Evolutionary conservation across 1,139 yeast species (phyloP).

Genomic region (Citeromyces hawaiiensis): DNA sequence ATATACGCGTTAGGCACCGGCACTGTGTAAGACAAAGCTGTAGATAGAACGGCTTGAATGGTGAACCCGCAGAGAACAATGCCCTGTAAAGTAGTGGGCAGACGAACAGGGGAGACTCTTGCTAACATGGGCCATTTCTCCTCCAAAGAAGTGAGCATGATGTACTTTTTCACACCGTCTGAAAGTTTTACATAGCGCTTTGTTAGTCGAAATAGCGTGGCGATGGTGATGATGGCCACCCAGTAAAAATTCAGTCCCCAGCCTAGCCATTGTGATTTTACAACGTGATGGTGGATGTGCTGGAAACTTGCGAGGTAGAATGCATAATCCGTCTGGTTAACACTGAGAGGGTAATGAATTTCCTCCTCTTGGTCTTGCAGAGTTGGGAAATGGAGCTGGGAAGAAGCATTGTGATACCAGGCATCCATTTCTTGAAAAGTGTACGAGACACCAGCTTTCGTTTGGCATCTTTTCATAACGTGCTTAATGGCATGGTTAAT

Average conservation of each 20-base stretch:
- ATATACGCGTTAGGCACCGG: slow-evolving; percentile 24
- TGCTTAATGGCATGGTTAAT: slow-evolving; percentile 22
- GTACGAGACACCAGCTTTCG: slow-evolving; percentile 12
- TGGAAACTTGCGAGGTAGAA: background rate
- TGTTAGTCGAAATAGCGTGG: slow-evolving; percentile 9
- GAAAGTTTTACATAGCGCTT: slow-evolving; percentile 2
- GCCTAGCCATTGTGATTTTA: slow-evolving; percentile 23
- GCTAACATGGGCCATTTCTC: background rate
- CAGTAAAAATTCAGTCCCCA: slow-evolving; percentile 28
- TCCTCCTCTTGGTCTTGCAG: background rate
- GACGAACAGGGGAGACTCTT: slow-evolving; percentile 11
- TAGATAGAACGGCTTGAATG: slow-evolving; percentile 20
- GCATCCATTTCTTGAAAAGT: background rate
- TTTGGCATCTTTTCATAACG: slow-evolving; percentile 18
- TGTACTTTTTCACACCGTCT: slow-evolving; percentile 12
- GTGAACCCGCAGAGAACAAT: slow-evolving; percentile 23
- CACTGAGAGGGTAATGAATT: background rate
- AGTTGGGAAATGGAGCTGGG: background rate
- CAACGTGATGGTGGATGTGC: slow-evolving; percentile 9
- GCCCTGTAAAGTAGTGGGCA: slow-evolving; percentile 37
- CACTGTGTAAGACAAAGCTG: slow-evolving; percentile 23
- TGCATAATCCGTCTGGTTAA: background rate
- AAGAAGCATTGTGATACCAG: background rate
- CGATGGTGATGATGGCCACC: slow-evolving; percentile 18
- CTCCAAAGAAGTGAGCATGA: slow-evolving; percentile 29